Percentiles rank a stretch among this genome's conserved stretches.
These are phyloP conservation scores for Trametes punicea DNA, from an alignment of 768 basidiomycete species.

Conservation along the genomic window DNA sequence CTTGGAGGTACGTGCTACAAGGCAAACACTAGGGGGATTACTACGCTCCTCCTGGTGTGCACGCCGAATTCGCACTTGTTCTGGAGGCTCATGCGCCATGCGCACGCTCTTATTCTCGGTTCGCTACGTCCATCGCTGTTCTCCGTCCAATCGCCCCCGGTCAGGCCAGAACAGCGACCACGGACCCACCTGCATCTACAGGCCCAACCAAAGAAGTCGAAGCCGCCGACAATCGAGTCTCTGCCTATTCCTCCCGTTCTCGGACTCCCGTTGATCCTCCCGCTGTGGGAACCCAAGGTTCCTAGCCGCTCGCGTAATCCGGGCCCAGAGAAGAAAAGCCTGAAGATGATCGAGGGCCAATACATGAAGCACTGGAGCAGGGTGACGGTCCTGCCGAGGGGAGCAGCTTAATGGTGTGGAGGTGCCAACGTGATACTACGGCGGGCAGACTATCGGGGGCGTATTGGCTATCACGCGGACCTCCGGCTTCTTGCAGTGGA, in stretches of 20 bases:
- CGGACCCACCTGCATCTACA: neutral
- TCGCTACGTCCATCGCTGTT: neutral
- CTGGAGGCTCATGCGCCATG: too few relatives aligned
- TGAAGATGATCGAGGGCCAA: constrained; percentile 7
- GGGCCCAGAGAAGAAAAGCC: neutral
- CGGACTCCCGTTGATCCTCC: neutral
- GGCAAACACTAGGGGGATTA: too few relatives aligned
- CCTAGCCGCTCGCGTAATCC: too few relatives aligned
- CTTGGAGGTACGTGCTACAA: too few relatives aligned
- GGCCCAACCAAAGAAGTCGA: neutral
- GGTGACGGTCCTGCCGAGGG: constrained; percentile 25
- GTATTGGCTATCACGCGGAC: constrained; percentile 23
- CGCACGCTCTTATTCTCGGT: too few relatives aligned
- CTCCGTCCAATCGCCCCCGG: too few relatives aligned
- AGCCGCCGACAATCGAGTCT: neutral
- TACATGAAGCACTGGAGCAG: constrained; percentile 25
- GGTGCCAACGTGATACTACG: constrained; percentile 20
- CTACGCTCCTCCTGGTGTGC: too few relatives aligned
- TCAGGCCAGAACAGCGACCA: too few relatives aligned
- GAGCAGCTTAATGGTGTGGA: constrained; percentile 19
- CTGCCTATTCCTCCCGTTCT: neutral
- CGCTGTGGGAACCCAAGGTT: neutral
- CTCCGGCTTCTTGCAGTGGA: constrained; percentile 20
- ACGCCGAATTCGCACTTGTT: too few relatives aligned
- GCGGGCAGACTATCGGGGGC: constrained; percentile 25